These are phyloP conservation scores for Penicillium mononematosum DNA, from an alignment of 495 filamentous ascomycete species.

Conservation along the genomic window DNA sequence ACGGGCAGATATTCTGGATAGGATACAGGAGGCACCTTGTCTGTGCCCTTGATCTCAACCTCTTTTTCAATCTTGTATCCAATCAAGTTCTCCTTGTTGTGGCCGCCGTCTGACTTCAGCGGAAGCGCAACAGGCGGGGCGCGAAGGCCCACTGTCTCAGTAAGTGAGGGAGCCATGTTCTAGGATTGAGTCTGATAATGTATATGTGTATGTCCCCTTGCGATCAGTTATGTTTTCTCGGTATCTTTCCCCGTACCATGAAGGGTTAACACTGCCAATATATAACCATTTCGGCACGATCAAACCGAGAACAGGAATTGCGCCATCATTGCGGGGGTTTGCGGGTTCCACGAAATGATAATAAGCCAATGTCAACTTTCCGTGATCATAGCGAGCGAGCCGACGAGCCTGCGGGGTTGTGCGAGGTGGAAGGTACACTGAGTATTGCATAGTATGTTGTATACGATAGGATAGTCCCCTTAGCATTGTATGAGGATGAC, in stretches of 20 bases:
- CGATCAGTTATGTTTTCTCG: neutral
- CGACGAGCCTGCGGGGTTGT: conserved; percentile 3
- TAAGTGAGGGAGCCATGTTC: conserved; percentile 51
- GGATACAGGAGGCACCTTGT: conserved; percentile 47
- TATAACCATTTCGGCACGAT: conserved; percentile 13
- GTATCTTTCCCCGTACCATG: neutral
- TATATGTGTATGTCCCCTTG: neutral
- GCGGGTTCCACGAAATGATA: neutral
- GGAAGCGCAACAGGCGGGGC: conserved; percentile 34
- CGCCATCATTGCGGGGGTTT: conserved; percentile 22
- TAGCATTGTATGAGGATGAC: conserved; percentile 2
- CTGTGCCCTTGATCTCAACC: conserved; percentile 44
- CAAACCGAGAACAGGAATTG: conserved; percentile 13
- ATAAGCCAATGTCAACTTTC: neutral
- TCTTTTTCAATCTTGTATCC: conserved; percentile 50
- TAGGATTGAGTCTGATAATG: neutral
- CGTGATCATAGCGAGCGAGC: neutral
- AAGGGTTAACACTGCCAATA: neutral
- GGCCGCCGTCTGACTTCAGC: conserved; percentile 43
- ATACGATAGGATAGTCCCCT: neutral
- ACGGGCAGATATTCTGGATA: conserved; percentile 77
- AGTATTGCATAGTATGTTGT: neutral
- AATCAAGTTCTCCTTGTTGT: conserved; percentile 62
- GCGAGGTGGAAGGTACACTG: no score
- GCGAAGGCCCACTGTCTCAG: conserved; percentile 42